Evolutionary conservation across 2,329 filamentous ascomycete species (phyloP).

Genomic region (Sclerotinia subarctica): DNA sequence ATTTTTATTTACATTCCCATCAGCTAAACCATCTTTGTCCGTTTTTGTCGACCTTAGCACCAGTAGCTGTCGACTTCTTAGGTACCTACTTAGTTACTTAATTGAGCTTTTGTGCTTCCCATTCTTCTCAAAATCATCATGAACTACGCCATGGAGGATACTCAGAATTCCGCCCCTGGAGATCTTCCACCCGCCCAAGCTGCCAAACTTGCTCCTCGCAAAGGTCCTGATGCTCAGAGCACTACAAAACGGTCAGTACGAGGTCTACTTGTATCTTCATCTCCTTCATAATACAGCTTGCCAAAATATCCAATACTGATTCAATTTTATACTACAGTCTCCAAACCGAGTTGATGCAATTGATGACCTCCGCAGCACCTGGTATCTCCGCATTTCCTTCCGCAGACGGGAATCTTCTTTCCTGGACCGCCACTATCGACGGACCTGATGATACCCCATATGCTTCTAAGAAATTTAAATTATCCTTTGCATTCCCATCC

Average conservation of each 20-base stretch:
- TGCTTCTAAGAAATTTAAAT: slow-evolving; percentile 82
- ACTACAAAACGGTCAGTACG: slow-evolving; percentile 69
- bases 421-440: slow-evolving; percentile 90
- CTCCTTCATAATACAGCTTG: neutral
- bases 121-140: slow-evolving; percentile 31
- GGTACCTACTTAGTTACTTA: neutral
- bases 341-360: slow-evolving; percentile 95
- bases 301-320: slow-evolving; percentile 3
- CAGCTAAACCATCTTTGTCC: slow-evolving; percentile 27
- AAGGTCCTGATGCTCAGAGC: slow-evolving; percentile 64
- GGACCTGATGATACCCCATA: slow-evolving; percentile 92
- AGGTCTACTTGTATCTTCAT: neutral
- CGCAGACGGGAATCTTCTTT: slow-evolving; percentile 82
- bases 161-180: slow-evolving; percentile 65
- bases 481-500: slow-evolving; percentile 82
- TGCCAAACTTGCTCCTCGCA: slow-evolving; percentile 58
- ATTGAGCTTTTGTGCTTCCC: slow-evolving; percentile 1
- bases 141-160: slow-evolving; percentile 52
- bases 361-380: slow-evolving; percentile 92
- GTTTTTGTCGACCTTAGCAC: slow-evolving; percentile 14
- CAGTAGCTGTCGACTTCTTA: neutral
- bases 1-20: slow-evolving; percentile 22
- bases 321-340: slow-evolving; percentile 53
- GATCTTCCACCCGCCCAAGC: slow-evolving; percentile 50
- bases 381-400: slow-evolving; percentile 94